Conservation (phyloP, 345 rosid species). For the Aethionema arabicum region DNA sequence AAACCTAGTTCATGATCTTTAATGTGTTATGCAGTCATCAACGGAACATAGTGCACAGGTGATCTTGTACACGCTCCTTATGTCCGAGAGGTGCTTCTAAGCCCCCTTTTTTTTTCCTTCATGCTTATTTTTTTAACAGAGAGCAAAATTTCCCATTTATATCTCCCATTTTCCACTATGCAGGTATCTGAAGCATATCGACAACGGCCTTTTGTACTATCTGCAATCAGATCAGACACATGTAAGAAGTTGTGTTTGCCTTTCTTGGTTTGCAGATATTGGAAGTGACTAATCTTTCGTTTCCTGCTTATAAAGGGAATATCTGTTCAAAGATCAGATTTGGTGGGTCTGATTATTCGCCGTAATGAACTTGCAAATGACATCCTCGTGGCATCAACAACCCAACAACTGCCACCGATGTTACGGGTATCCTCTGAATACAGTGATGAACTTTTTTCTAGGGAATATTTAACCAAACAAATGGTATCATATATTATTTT, state of each 20-base stretch:
- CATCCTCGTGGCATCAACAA: slow-evolving; percentile 68
- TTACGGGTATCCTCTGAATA: slow-evolving; percentile 53
- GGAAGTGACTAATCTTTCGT: slow-evolving; percentile 24
- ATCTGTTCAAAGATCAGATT: slow-evolving; percentile 72
- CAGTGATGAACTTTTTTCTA: slow-evolving; percentile 6
- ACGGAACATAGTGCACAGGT: slow-evolving; percentile 95
- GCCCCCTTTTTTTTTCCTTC: slow-evolving; percentile 19
- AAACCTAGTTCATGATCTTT: slow-evolving; percentile 14
- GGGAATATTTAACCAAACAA: slow-evolving; percentile 14
- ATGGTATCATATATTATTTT: slow-evolving; percentile 17
- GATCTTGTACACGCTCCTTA: slow-evolving; percentile 90
- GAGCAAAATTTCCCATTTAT: slow-evolving; percentile 3
- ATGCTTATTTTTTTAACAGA: slow-evolving; percentile 1
- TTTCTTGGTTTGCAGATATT: slow-evolving; percentile 13
- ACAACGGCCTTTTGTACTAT: slow-evolving; percentile 83
- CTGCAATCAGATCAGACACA: slow-evolving; percentile 86
- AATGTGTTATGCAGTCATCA: slow-evolving; percentile 61
- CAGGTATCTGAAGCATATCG: slow-evolving; percentile 77
- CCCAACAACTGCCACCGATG: slow-evolving; percentile 85
- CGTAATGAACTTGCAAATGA: slow-evolving; percentile 93
- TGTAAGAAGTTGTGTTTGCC: slow-evolving; percentile 42
- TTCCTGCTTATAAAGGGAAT: slow-evolving; percentile 58
- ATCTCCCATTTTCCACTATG: slow-evolving; percentile 21
- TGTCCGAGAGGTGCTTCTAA: slow-evolving; percentile 84
- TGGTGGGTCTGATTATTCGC: slow-evolving; percentile 89